Conservation (phyloP, 495 filamentous ascomycete species). For the Lichina pygmaea region DNA sequence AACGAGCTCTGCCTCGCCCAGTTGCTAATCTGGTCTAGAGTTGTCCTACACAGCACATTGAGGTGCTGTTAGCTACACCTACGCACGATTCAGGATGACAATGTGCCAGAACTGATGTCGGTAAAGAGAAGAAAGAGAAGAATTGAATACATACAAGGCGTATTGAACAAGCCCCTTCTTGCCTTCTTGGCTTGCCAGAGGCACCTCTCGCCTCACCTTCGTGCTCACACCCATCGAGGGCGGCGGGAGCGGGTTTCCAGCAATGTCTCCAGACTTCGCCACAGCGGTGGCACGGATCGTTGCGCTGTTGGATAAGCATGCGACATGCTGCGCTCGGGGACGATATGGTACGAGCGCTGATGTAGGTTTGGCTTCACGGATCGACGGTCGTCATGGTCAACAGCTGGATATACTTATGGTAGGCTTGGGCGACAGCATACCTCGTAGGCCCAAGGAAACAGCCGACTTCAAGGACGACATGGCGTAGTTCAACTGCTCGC, state of each 20-base stretch:
- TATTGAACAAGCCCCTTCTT: constrained; percentile 94
- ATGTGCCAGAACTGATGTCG: not conserved
- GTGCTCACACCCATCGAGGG: constrained; percentile 13
- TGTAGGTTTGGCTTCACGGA: no score
- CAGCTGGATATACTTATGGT: no score
- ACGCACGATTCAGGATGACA: not conserved
- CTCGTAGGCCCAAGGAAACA: no score
- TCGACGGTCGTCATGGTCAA: no score
- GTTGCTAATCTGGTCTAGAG: constrained; percentile 75
- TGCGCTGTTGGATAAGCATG: not conserved
- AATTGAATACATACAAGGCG: constrained; percentile 43
- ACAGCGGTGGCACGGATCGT: not conserved
- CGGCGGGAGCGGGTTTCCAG: not conserved
- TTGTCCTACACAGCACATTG: constrained; percentile 30
- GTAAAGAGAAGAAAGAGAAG: not conserved
- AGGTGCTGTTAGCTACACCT: not conserved
- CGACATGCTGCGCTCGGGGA: no score
- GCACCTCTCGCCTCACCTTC: constrained; percentile 45
- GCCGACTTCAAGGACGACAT: no score
- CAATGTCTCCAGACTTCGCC: not conserved
- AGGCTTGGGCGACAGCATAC: no score
- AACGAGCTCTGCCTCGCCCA: constrained; percentile 84
- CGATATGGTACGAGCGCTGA: no score
- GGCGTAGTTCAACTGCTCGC: no score
- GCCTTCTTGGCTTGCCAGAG: constrained; percentile 67